These are phyloP conservation scores for Umbilicus rupestris DNA, from an alignment of 164 flowering plant genomes.

Conservation along the genomic window DNA sequence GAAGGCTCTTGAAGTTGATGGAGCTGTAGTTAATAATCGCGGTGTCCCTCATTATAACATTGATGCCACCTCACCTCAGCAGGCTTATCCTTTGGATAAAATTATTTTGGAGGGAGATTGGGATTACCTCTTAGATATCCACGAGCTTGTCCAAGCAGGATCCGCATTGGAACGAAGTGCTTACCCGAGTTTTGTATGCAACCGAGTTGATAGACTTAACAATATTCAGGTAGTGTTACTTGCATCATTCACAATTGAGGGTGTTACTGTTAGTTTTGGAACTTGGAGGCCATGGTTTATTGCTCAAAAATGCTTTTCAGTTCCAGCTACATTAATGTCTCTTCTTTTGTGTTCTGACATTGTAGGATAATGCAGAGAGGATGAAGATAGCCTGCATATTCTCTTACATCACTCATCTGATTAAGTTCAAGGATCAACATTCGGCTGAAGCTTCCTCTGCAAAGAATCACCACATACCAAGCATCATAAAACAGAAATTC, in stretches of 20 bases:
- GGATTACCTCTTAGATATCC: conserved; percentile 47
- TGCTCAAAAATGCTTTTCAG: too few species aligned
- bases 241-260: background rate
- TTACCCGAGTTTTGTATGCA: conserved; percentile 64
- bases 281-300: too few species aligned
- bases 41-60: conserved; percentile 62
- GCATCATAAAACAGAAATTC: conserved; percentile 40
- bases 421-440: conserved; percentile 59
- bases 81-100: conserved; percentile 69
- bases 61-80: conserved; percentile 50
- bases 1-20: conserved; percentile 38
- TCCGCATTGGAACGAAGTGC: conserved; percentile 14
- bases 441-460: conserved; percentile 34
- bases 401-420: conserved; percentile 64
- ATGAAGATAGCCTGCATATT: conserved; percentile 44
- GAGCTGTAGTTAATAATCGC: conserved; percentile 18
- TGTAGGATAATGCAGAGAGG: conserved; percentile 57
- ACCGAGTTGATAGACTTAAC: conserved; percentile 36
- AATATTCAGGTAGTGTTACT: conserved; percentile 39
- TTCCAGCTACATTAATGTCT: background rate
- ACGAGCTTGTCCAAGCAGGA: conserved; percentile 24
- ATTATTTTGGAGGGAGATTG: conserved; percentile 65
- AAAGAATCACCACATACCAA: conserved; percentile 45
- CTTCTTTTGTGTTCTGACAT: background rate
- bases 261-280: too few species aligned